Evolutionary conservation across 2,329 filamentous ascomycete genomes (phyloP).

Genomic region (Coniochaeta sp.): DNA sequence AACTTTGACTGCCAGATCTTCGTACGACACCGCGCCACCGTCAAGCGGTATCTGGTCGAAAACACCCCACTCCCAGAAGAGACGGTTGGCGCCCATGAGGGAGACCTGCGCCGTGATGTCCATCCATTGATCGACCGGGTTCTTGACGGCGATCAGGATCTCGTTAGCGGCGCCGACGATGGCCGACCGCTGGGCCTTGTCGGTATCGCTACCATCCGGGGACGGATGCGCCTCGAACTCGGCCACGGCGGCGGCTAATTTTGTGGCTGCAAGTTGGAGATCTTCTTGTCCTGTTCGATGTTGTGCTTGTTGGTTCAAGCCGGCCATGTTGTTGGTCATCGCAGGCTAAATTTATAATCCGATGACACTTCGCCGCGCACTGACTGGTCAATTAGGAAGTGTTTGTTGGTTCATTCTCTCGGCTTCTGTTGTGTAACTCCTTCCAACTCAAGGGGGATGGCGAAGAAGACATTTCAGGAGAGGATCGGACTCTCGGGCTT

Average conservation of each 20-base stretch:
- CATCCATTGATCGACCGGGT: not conserved
- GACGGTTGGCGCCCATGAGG: slow-evolving; percentile 13
- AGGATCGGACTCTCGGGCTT: too few species aligned
- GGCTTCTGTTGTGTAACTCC: too few species aligned
- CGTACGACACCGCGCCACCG: slow-evolving; percentile 17
- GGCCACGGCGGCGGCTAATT: not conserved
- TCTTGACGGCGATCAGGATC: not conserved
- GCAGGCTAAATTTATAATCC: too few species aligned
- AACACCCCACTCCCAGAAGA: slow-evolving; percentile 24
- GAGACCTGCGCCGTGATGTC: slow-evolving; percentile 2
- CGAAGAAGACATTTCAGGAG: too few species aligned
- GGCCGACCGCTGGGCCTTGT: slow-evolving; percentile 6
- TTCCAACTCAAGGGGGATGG: too few species aligned
- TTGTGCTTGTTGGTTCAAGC: not conserved
- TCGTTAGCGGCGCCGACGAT: slow-evolving; percentile 8
- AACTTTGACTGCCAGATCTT: slow-evolving; percentile 19
- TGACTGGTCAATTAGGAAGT: too few species aligned
- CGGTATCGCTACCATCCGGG: not conserved
- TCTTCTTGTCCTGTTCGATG: not conserved
- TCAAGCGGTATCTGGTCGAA: slow-evolving; percentile 23
- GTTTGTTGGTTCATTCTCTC: too few species aligned
- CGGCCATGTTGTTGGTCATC: too few species aligned
- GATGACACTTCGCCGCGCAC: too few species aligned
- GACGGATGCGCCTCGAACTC: not conserved
- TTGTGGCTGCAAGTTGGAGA: not conserved